Percentiles rank a stretch among this genome's conserved stretches.
Evolutionary conservation across 768 basidiomycete genomes (phyloP).

Genomic region (Kwoniella sp.): DNA sequence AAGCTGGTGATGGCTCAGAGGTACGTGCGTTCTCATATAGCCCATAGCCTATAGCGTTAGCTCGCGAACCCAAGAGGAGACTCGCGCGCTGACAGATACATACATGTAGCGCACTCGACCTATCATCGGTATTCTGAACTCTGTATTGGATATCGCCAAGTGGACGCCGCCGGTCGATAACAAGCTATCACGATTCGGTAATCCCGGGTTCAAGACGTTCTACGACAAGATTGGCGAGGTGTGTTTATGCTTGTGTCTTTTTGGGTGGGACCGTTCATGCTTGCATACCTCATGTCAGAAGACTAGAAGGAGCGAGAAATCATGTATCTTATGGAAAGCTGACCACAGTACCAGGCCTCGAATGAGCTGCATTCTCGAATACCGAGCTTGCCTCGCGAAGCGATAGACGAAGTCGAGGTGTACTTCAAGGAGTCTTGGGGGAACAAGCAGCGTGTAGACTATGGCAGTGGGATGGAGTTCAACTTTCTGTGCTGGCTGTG

Average conservation of each 20-base stretch:
- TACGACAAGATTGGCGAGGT: slow-evolving; percentile 80
- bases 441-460: slow-evolving; percentile 86
- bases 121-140: slow-evolving; percentile 68
- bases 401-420: slow-evolving; percentile 69
- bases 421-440: slow-evolving; percentile 93
- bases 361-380: slow-evolving; percentile 64
- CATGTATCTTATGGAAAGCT: not conserved
- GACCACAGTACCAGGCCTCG: too few relatives aligned
- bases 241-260: slow-evolving; percentile 12
- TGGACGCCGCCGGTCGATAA: slow-evolving; percentile 86
- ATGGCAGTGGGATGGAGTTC: slow-evolving; percentile 99
- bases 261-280: not conserved
- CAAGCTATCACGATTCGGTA: slow-evolving; percentile 87
- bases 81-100: not conserved
- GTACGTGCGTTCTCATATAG: slow-evolving; percentile 63
- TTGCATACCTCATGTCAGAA: too few relatives aligned
- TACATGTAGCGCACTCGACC: slow-evolving; percentile 64
- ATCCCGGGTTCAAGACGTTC: slow-evolving; percentile 91
- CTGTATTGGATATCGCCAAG: slow-evolving; percentile 68
- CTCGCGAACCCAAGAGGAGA: slow-evolving; percentile 5
- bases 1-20: slow-evolving; percentile 63
- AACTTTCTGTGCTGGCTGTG: slow-evolving; percentile 97
- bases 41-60: not conserved
- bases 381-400: slow-evolving; percentile 64
- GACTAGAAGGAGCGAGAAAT: not conserved